Percentiles rank a stretch among this genome's conserved stretches.
These are phyloP conservation scores for Alternaria arbusti DNA, from an alignment of 2,329 filamentous ascomycete genomes.

Conservation along the genomic window DNA sequence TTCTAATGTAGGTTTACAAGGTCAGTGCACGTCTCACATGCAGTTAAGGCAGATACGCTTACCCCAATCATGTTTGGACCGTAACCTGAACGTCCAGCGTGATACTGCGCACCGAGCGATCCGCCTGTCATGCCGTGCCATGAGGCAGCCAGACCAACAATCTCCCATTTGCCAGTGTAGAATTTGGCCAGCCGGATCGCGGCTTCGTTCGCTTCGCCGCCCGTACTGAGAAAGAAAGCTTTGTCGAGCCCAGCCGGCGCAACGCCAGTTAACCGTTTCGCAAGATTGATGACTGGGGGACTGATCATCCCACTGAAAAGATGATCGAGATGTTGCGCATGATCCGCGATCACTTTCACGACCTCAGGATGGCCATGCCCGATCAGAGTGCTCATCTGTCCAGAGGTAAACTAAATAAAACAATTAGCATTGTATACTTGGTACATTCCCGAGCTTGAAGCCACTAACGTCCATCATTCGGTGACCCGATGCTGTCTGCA, in stretches of 20 bases:
- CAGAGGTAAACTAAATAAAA: constrained; percentile 8
- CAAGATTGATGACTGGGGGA: constrained; percentile 43
- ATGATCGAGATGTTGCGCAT: constrained; percentile 40
- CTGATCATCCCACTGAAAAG: constrained; percentile 46
- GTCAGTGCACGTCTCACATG: neutral
- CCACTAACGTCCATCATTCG: constrained; percentile 36
- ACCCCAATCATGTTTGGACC: constrained; percentile 59
- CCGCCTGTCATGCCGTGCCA: constrained; percentile 68
- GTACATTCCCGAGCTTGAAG: no score
- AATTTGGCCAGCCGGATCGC: constrained; percentile 70
- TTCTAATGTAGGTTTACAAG: constrained; percentile 30
- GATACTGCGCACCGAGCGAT: constrained; percentile 61
- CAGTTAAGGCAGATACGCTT: neutral
- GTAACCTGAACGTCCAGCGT: constrained; percentile 57
- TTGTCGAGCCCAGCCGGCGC: constrained; percentile 40
- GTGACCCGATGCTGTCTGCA: constrained; percentile 39
- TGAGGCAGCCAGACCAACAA: constrained; percentile 65
- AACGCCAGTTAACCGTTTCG: constrained; percentile 34
- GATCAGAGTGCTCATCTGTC: constrained; percentile 23
- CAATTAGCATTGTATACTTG: neutral
- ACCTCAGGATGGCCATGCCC: constrained; percentile 44
- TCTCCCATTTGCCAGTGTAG: constrained; percentile 69
- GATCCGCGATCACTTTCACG: constrained; percentile 35
- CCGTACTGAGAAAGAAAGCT: constrained; percentile 44
- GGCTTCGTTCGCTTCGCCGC: constrained; percentile 57